Base-by-base conservation (phyloP, 1,139 yeast species). In the Pichia sp. region DNA sequence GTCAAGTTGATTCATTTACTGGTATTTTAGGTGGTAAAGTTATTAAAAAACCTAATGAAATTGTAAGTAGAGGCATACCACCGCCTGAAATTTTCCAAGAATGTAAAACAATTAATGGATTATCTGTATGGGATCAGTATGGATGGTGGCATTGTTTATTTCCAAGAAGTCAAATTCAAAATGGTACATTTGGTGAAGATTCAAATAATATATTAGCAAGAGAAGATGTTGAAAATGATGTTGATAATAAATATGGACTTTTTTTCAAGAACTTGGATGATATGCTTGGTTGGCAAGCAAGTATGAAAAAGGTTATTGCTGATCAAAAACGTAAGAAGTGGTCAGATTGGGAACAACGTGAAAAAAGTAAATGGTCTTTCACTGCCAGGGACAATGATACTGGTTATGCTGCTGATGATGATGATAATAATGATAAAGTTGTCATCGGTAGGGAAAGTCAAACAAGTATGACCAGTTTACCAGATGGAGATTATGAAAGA, bases 61-160 rank as follows among this genome's bases (percentile, higher is more conserved):
- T 75, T 52, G 76, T 77, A 65, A 76, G 85, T 1, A 77, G 73
- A 57, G 83, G 83, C 10, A 74, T 79, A 10, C 96, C 97, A 2
- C 73, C 84, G 6, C 70, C 77, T 1, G 69, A 77, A 49, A 77
- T 79, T 56, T 87, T 83, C 65, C 74, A 78, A 54, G 75, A 79
- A 45, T 90, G 97, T 66, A 62, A 76, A 61, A 77, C 77, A 34
- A 72, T 77, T 46, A 70, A 80, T 5, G 97, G 97, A 1, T 72
- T 77, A 19, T 78, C 88, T 0, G 81, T 83, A 10, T 90, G 96
- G 96, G 93, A 87, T 62, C 70, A 80, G 22, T 72, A 76, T 45
- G 96, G 96, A 0, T 77, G 81, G 67, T 90, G 96, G 96, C 77
- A 90, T 62, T 90, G 97, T 68, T 71, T 90, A 51, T 86, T 90